Percentiles rank a stretch among this genome's conserved stretches.
phyloP scores from a whole-genome alignment of 306 rosid genomes.

The Abrus pulchellus region DNA sequence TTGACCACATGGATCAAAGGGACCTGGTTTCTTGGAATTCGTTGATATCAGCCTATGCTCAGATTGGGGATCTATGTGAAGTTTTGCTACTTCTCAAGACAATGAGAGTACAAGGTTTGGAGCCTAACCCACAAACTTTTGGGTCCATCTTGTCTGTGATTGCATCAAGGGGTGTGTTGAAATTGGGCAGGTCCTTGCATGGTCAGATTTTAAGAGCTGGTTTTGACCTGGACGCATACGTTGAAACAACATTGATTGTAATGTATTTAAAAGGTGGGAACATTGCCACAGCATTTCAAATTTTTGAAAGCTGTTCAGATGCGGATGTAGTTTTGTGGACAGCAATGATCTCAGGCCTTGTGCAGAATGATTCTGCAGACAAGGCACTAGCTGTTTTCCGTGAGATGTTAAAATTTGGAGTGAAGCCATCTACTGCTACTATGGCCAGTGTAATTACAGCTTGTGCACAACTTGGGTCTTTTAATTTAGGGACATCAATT shows the following conservation, averaged over 20 bases:
- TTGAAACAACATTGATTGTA: constrained; percentile 66
- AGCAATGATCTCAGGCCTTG: constrained; percentile 87
- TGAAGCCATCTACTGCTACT: constrained; percentile 70
- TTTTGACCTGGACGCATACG: constrained; percentile 61
- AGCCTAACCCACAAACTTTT: constrained; percentile 67
- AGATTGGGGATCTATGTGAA: constrained; percentile 58
- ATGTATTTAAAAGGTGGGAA: constrained; percentile 70
- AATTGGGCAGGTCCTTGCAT: constrained; percentile 70
- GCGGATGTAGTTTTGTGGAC: constrained; percentile 82
- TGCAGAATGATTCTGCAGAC: constrained; percentile 65
- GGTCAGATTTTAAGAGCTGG: constrained; percentile 72
- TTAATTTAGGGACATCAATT: constrained; percentile 62
- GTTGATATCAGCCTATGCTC: constrained; percentile 63
- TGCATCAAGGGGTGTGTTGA: constrained; percentile 57
- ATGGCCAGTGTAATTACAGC: constrained; percentile 76
- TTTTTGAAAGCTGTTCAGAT: constrained; percentile 56
- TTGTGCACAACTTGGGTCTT: constrained; percentile 68
- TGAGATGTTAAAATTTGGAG: constrained; percentile 62
- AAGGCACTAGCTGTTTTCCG: constrained; percentile 61
- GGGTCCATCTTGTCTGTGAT: constrained; percentile 62
- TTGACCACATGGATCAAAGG: constrained; percentile 62
- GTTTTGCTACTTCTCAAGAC: constrained; percentile 53
- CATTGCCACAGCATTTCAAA: constrained; percentile 59
- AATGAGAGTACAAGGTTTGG: constrained; percentile 59
- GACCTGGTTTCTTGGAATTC: constrained; percentile 81